Evolutionary conservation across 306 rosid genomes (phyloP).

Genomic region (Quercus gilva): DNA sequence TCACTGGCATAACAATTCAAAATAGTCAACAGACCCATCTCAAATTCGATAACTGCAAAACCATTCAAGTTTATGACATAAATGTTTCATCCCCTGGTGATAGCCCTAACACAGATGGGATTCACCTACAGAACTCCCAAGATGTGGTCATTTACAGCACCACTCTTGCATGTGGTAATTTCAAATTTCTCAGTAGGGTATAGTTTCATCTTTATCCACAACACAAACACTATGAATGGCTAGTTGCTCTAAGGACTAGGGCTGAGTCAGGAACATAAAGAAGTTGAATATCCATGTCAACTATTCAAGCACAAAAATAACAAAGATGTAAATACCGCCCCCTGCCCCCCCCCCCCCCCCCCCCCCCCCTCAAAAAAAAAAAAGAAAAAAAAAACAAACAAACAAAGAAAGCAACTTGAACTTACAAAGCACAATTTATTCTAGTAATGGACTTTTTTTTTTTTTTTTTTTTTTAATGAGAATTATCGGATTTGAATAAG

Average conservation of each 20-base stretch:
- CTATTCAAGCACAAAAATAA: background rate
- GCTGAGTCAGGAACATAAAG: background rate
- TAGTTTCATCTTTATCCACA: background rate
- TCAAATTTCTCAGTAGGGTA: background rate
- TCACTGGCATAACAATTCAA: constrained; percentile 66
- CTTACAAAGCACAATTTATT: background rate
- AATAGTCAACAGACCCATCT: constrained; percentile 72
- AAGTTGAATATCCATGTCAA: background rate
- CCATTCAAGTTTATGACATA: constrained; percentile 50
- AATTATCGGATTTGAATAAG: too few relatives aligned
- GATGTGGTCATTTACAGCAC: constrained; percentile 44
- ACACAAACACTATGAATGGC: background rate
- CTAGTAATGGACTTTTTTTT: too few relatives aligned
- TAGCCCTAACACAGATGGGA: constrained; percentile 85
- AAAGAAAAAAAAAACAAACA: background rate
- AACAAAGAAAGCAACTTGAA: background rate
- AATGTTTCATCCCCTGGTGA: constrained; percentile 57
- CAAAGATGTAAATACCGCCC: background rate
- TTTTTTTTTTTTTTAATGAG: too few relatives aligned
- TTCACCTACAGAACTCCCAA: constrained; percentile 68
- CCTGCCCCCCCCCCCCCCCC: too few relatives aligned
- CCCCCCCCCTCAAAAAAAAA: too few relatives aligned
- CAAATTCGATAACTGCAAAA: constrained; percentile 58
- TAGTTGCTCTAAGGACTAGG: too few relatives aligned
- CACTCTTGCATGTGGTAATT: constrained; percentile 66